These are phyloP conservation scores for Pinus tabuliformis DNA, from an alignment of 75 land plant species.

Conservation along the genomic window DNA sequence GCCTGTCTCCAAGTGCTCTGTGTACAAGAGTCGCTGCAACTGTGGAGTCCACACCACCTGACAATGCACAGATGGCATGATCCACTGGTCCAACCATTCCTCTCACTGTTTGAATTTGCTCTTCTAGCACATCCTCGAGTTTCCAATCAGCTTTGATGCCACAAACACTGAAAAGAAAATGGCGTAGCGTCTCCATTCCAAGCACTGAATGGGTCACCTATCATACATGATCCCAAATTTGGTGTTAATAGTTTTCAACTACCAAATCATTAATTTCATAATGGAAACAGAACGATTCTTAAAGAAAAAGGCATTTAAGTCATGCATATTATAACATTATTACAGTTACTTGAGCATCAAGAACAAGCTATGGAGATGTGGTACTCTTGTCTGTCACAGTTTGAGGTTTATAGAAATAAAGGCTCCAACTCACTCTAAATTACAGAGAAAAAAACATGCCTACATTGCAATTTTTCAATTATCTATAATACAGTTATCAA, in stretches of 20 bases:
- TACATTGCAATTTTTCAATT: too few relatives aligned
- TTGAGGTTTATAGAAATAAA: too few relatives aligned
- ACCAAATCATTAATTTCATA: background rate
- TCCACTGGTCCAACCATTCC: slow-evolving; percentile 67
- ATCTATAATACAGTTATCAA: too few relatives aligned
- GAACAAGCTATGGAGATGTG: too few relatives aligned
- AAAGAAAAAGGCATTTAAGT: too few relatives aligned
- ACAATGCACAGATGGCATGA: slow-evolving; percentile 91
- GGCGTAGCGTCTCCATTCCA: slow-evolving; percentile 71
- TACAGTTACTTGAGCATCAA: background rate
- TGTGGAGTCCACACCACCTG: slow-evolving; percentile 97
- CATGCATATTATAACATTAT: background rate
- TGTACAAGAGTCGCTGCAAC: slow-evolving; percentile 96
- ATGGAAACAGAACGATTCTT: background rate
- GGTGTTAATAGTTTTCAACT: background rate
- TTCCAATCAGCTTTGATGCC: slow-evolving; percentile 75
- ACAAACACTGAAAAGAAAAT: slow-evolving; percentile 79
- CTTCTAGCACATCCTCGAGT: slow-evolving; percentile 72
- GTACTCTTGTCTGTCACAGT: too few relatives aligned
- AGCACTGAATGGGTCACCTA: slow-evolving; percentile 89
- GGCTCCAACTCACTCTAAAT: too few relatives aligned
- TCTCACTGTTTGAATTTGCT: slow-evolving; percentile 69
- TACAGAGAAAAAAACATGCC: too few relatives aligned
- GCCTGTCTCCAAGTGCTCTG: slow-evolving; percentile 87
- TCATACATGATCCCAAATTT: background rate